Base-by-base conservation (phyloP, 371 early-diverging fungal species). In the Saksenaea oblongispora region DNA sequence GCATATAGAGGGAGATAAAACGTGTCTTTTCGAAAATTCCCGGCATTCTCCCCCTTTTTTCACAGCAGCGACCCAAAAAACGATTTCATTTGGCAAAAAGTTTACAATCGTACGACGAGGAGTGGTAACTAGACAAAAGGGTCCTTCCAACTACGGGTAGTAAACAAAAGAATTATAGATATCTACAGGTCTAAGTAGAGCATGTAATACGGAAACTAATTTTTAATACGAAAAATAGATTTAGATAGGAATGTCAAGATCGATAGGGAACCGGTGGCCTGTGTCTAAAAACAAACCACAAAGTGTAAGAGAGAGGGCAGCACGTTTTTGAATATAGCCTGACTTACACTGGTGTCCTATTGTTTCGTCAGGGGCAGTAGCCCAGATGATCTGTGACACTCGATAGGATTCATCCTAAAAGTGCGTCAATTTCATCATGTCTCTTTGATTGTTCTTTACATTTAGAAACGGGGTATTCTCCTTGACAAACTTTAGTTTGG, bases 381-480 rank as follows among this genome's bases (percentile, higher is more conserved):
- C 72, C 79, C 82, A 76, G 26, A 82, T 76, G 8, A 75, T 76
- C 42, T 82, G 82, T 3, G 82, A 76, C 0, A 79, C 75, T 57
- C 69, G 58, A 61, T 67, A 82, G 1, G 82, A 76, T 36, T 70
- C 70, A 58, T 82, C 74, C 78, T 77, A 61, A 5, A 56, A 41
- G 13, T 13, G 34, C 22, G 15, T 35, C 10, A n/a, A 18, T 41
- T 18, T 27, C 9, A 9, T 10, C n/a, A 7, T 42, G n/a, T 27
- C 15, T 13, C 14, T 15, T 14, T 5, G 0, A 42, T 37, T 42
- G 2, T 54, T 31, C 54, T 14, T 73, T 75, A 85, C 87, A 44
- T 88, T 84, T 51, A 93, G 65, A 62, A 93, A 93, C 14, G 89
- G 91, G 14, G 94, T 93, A 14, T 88, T 84, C 62, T 92, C 92